These are phyloP conservation scores for Hemerocallis citrina DNA, from an alignment of 106 monocot species.

Conservation along the genomic window DNA sequence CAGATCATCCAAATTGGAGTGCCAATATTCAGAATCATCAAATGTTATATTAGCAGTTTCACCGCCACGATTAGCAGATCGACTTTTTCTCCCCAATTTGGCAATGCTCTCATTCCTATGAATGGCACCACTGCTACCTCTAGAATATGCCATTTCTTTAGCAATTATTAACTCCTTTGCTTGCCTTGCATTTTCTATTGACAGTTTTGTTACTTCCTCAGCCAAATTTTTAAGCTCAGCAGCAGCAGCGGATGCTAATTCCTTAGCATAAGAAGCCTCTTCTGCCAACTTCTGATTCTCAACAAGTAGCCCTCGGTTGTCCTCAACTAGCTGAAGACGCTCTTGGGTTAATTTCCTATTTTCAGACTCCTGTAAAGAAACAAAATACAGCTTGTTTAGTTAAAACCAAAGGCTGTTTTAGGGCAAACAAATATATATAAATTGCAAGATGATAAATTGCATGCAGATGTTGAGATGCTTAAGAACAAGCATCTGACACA, in stretches of 20 bases:
- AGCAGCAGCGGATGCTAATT: constrained; percentile 95
- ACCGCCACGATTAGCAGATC: constrained; percentile 33
- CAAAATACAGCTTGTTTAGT: background rate
- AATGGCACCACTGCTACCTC: constrained; percentile 17
- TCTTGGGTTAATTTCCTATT: constrained; percentile 51
- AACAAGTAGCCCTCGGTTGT: constrained; percentile 39
- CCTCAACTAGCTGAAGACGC: constrained; percentile 36
- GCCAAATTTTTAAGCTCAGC: constrained; percentile 93
- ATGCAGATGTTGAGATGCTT: too few relatives aligned
- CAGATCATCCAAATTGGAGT: constrained; percentile 53
- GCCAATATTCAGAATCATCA: constrained; percentile 40
- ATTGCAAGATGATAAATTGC: too few relatives aligned
- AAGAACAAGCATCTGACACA: too few relatives aligned
- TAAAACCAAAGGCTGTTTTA: background rate
- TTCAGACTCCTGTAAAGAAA: constrained; percentile 41
- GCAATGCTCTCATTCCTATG: constrained; percentile 30
- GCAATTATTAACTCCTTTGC: constrained; percentile 57
- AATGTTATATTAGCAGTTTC: constrained; percentile 16
- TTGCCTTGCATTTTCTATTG: constrained; percentile 77
- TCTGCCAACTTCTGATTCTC: constrained; percentile 71
- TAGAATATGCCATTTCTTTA: constrained; percentile 42
- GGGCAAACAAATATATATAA: too few relatives aligned
- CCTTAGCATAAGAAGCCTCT: constrained; percentile 94
- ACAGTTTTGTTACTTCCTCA: constrained; percentile 85
- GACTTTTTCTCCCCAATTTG: constrained; percentile 44